Base-by-base conservation (phyloP, 2,329 filamentous ascomycete species). In the Pleoardoris graminearum region DNA sequence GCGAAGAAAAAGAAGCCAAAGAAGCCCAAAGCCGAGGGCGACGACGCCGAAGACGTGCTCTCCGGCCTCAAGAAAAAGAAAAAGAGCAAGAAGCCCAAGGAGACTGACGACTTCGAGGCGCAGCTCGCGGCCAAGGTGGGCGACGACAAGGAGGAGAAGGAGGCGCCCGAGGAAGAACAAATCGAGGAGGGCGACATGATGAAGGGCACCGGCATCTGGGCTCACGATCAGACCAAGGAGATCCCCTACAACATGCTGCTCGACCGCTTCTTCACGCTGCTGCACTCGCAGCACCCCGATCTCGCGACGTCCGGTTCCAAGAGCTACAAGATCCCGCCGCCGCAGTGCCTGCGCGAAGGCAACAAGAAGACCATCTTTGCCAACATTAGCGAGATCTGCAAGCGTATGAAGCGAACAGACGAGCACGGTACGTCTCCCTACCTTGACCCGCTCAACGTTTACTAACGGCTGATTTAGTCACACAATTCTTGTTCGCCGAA, bases 321-420 rank as follows among this genome's bases (percentile, higher is more conserved):
- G 83, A 95, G 89, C 77, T 99, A 97, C 86, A 97, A 97, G 86
- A 99, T 99, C 66, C 94, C 94, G 47, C 94, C 94, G 48, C 94
- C 94, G 45, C 94, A 99, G 81, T 97, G 94, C 80, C 86, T 97
- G 72, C 92, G 94, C 80, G 94, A 99, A 91, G 94, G 94, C 75
- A 99, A 99, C 86, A 95, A 96, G 85, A 73, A 72, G 87, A 99
- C 94, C 58, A 96, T 99, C 71, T 99, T 99, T 71, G 94, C 93
- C 81, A 99, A 99, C 81, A 94, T 99, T 72, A 86, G 91, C 74
- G 94, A 99, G 75, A 97, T 99, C 70, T 96, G 91, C 84, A 96
- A 96, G 84, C 87, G 93, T 69, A 97, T 99, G 92, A 99, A 99
- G 87, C 86, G 94, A 76, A 92, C 90, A 59, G 93, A 97, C 72